Conservation (phyloP, 768 basidiomycete species). For the Fistulinella prunicolor region DNA sequence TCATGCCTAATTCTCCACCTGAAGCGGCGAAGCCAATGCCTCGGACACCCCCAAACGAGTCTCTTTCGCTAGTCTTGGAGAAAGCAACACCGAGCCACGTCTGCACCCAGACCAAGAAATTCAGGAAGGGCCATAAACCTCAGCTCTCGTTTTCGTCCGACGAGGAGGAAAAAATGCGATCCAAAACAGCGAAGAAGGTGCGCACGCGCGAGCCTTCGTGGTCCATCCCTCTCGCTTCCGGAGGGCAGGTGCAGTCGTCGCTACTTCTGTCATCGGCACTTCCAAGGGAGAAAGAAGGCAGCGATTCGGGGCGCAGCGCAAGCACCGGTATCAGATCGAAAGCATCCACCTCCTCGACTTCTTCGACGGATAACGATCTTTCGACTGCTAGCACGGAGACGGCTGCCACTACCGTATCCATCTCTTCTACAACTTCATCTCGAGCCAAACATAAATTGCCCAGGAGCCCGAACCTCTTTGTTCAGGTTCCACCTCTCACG, state of each 20-base stretch:
- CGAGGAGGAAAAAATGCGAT: constrained; percentile 69
- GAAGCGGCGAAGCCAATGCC: constrained; percentile 14
- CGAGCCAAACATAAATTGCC: constrained; percentile 21
- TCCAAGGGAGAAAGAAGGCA: constrained; percentile 9
- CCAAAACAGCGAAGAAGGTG: constrained; percentile 59
- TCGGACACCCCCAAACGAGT: constrained; percentile 26
- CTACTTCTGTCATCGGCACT: constrained; percentile 23
- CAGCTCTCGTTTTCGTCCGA: constrained; percentile 62
- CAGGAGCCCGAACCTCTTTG: constrained; percentile 10
- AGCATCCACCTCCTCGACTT: constrained; percentile 25
- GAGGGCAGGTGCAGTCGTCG: constrained; percentile 19
- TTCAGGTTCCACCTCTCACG: constrained; percentile 22
- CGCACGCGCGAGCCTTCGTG: constrained; percentile 38
- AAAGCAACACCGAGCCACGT: constrained; percentile 20
- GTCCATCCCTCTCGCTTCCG: constrained; percentile 26
- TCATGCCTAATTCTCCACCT: background rate
- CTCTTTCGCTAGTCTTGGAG: constrained; percentile 4
- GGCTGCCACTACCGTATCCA: constrained; percentile 27
- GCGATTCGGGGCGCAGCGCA: constrained; percentile 18
- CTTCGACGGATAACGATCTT: constrained; percentile 34
- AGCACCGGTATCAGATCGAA: constrained; percentile 21
- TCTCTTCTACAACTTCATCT: constrained; percentile 16
- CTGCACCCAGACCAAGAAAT: constrained; percentile 17
- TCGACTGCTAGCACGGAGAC: constrained; percentile 33
- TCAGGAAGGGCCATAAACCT: constrained; percentile 35